These are phyloP conservation scores for Yamadazyma atmosphaerica DNA, from an alignment of 1,139 yeast species.

Conservation along the genomic window DNA sequence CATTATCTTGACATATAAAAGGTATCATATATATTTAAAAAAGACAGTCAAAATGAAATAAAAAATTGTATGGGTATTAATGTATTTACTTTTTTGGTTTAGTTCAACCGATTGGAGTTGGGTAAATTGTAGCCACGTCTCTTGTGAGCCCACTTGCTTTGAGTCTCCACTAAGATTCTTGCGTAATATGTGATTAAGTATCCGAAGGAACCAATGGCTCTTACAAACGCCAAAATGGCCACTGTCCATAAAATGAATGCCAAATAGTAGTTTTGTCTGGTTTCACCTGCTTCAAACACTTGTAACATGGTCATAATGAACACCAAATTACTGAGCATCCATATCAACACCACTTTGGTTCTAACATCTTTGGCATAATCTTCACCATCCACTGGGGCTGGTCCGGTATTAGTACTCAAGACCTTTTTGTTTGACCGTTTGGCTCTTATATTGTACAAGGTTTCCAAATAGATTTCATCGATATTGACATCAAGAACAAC, in stretches of 20 bases:
- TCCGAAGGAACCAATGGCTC: slow-evolving; percentile 76
- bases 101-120: slow-evolving; percentile 36
- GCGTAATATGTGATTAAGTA: slow-evolving; percentile 53
- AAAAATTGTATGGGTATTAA: no score
- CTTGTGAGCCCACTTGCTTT: slow-evolving; percentile 44
- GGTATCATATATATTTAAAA: no score
- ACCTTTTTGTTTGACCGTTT: slow-evolving; percentile 65
- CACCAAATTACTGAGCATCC: slow-evolving; percentile 82
- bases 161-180: slow-evolving; percentile 41
- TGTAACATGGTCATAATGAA: slow-evolving; percentile 86
- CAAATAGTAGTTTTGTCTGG: slow-evolving; percentile 64
- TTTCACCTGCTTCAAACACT: slow-evolving; percentile 65
- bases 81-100: no score
- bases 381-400: slow-evolving; percentile 55
- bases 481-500: slow-evolving; percentile 89
- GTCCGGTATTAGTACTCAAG: slow-evolving; percentile 44
- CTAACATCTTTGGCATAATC: slow-evolving; percentile 94
- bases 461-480: slow-evolving; percentile 81
- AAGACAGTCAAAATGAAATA: no score
- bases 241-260: slow-evolving; percentile 89
- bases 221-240: slow-evolving; percentile 73
- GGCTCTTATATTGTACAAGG: slow-evolving; percentile 70
- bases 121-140: slow-evolving; percentile 41
- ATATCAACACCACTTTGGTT: slow-evolving; percentile 86
- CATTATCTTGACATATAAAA: no score